These are phyloP conservation scores for Cocos nucifera DNA, from an alignment of 176 grass and related monocot species.

Conservation along the genomic window DNA sequence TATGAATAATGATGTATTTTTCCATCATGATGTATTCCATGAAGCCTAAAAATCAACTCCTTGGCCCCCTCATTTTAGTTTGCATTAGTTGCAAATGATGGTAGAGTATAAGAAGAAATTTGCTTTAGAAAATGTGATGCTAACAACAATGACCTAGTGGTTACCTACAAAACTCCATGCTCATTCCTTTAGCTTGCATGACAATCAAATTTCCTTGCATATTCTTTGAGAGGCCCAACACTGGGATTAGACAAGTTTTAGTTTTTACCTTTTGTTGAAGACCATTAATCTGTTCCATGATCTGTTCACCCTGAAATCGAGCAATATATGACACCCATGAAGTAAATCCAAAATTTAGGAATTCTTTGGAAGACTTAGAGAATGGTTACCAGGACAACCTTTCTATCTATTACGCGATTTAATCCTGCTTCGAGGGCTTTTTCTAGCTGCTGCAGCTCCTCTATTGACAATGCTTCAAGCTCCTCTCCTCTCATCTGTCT, in stretches of 20 bases:
- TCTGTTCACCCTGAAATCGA: conserved; percentile 48
- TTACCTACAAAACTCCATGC: too few relatives aligned
- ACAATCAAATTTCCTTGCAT: not conserved
- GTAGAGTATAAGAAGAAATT: too few relatives aligned
- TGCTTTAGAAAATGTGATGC: too few relatives aligned
- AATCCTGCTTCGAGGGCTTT: conserved; percentile 74
- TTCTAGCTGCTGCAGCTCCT: conserved; percentile 72
- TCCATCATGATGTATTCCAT: too few relatives aligned
- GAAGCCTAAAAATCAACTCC: too few relatives aligned
- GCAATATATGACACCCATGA: too few relatives aligned
- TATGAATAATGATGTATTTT: too few relatives aligned
- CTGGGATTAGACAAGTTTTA: not conserved
- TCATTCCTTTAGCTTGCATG: not conserved
- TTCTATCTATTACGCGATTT: conserved; percentile 56
- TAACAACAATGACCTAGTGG: too few relatives aligned
- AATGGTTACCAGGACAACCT: conserved; percentile 27
- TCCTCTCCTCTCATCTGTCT: conserved; percentile 93
- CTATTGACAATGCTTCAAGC: conserved; percentile 58
- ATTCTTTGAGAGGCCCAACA: not conserved
- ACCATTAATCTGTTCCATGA: conserved; percentile 70
- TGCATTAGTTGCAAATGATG: too few relatives aligned
- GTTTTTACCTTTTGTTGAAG: conserved; percentile 68
- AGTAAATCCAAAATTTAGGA: too few relatives aligned
- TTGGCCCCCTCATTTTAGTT: too few relatives aligned
- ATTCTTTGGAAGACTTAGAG: too few relatives aligned